Percentiles rank a stretch among this genome's conserved stretches.
Conservation (phyloP, 148 eudicot species). For the Vaccinium darrowii region DNA sequence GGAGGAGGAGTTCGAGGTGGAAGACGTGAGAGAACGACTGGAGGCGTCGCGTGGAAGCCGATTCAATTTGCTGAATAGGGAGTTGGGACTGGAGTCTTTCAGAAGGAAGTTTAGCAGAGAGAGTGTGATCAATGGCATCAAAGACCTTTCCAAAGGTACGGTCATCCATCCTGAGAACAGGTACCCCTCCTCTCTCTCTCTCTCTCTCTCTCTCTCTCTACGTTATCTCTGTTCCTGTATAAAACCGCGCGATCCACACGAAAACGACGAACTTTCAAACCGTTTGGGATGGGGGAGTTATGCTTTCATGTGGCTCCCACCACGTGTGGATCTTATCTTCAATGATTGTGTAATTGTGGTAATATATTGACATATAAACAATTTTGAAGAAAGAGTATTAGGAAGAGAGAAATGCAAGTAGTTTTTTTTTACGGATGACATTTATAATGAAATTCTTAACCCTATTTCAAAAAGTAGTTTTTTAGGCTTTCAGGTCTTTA, state of each 20-base stretch:
- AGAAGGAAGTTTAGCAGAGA: conserved; percentile 46
- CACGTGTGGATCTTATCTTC: background rate
- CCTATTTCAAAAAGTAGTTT: too few species aligned
- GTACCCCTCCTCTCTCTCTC: conserved; percentile 17
- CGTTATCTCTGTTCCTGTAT: background rate
- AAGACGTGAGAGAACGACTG: conserved; percentile 39
- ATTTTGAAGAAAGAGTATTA: too few species aligned
- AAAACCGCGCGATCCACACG: too few species aligned
- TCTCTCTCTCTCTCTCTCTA: background rate
- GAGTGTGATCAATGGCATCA: conserved; percentile 43
- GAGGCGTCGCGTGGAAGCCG: conserved; percentile 48
- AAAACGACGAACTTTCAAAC: too few species aligned
- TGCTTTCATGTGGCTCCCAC: background rate
- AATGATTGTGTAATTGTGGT: background rate
- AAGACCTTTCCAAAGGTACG: conserved; percentile 44
- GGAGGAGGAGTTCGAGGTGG: conserved; percentile 49
- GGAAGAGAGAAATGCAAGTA: too few species aligned
- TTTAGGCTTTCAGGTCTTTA: too few species aligned
- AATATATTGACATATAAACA: too few species aligned
- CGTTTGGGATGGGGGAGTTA: background rate
- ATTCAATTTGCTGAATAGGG: conserved; percentile 43
- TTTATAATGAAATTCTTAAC: too few species aligned
- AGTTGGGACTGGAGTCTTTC: conserved; percentile 33
- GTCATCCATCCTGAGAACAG: conserved; percentile 65
- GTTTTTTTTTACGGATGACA: too few species aligned